Evolutionary conservation across 2,329 filamentous ascomycete species (phyloP).

Genomic region (Verticillium nonalfalfae): DNA sequence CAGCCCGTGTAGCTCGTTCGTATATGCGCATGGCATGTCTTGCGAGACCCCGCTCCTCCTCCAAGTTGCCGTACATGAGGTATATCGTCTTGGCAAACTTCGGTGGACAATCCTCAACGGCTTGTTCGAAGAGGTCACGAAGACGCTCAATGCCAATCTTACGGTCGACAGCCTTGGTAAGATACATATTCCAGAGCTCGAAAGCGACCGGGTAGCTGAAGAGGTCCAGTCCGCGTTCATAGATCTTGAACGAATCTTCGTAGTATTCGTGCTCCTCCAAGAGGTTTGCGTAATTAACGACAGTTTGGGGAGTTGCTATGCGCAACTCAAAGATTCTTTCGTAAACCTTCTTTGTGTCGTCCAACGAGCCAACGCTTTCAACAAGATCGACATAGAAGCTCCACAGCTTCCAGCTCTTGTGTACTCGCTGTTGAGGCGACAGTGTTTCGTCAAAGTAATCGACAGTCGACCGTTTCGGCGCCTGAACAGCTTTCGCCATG

Average conservation of each 20-base stretch:
- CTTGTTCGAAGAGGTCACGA: conserved; percentile 94
- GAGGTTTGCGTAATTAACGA: conserved; percentile 96
- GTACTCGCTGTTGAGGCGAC: conserved; percentile 89
- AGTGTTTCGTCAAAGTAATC: conserved; percentile 97
- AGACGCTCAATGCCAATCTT: conserved; percentile 93
- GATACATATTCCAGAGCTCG: conserved; percentile 96
- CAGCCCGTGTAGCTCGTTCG: conserved; percentile 89
- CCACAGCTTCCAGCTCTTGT: conserved; percentile 99
- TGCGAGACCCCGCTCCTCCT: conserved; percentile 91
- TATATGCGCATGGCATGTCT: conserved; percentile 99
- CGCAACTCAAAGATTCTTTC: conserved; percentile 97
- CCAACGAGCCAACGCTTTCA: conserved; percentile 84
- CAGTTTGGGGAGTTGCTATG: conserved; percentile 95
- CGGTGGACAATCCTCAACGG: conserved; percentile 87
- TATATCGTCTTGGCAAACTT: conserved; percentile 96
- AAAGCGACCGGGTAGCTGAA: conserved; percentile 98
- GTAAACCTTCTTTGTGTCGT: conserved; percentile 91
- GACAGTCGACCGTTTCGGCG: conserved; percentile 96
- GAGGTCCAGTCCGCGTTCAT: conserved; percentile 92
- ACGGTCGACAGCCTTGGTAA: conserved; percentile 94
- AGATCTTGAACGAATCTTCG: conserved; percentile 97
- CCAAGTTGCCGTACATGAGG: conserved; percentile 95
- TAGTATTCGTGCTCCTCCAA: conserved; percentile 92
- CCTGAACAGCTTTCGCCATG: conserved; percentile 95
- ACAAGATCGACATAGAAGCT: conserved; percentile 98